Conservation (phyloP, 495 filamentous ascomycete species). For the Aspergillus heteromorphus region DNA sequence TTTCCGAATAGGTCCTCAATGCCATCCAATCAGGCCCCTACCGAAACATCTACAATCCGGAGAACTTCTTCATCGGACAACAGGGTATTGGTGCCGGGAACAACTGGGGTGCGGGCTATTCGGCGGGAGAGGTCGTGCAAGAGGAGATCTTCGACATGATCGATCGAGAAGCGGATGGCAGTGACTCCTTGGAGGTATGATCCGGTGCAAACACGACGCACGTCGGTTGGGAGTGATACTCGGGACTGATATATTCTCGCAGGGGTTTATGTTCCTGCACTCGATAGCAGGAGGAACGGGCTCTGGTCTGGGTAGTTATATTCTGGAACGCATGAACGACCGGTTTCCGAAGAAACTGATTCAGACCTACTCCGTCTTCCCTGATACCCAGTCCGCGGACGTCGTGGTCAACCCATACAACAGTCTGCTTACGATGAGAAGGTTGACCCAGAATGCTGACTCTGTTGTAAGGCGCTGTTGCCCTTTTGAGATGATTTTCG, state of each 20-base stretch:
- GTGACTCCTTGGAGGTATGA: constrained; percentile 84
- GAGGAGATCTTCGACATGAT: constrained; percentile 99
- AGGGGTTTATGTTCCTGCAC: constrained; percentile 97
- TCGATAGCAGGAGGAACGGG: constrained; percentile 97
- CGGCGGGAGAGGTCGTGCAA: constrained; percentile 83
- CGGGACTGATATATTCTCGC: background rate
- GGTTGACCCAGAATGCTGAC: constrained; percentile 92
- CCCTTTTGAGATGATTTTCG: background rate
- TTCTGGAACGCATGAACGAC: constrained; percentile 95
- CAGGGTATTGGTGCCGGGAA: constrained; percentile 91
- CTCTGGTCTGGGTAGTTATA: constrained; percentile 87
- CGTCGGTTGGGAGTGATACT: background rate
- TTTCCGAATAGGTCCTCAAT: constrained; percentile 65
- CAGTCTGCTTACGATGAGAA: constrained; percentile 83
- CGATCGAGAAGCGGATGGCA: constrained; percentile 95
- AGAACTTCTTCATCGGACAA: constrained; percentile 95
- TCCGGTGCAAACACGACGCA: background rate
- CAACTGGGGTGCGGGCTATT: constrained; percentile 95
- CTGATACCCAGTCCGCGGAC: constrained; percentile 80
- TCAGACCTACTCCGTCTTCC: constrained; percentile 98
- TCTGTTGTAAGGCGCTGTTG: constrained; percentile 58
- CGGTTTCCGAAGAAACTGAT: constrained; percentile 98
- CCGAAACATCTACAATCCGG: constrained; percentile 97
- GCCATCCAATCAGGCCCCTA: constrained; percentile 88
- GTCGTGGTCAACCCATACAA: constrained; percentile 99